These are phyloP conservation scores for Melanogaster broomeanus DNA, from an alignment of 768 basidiomycete genomes.

Conservation along the genomic window DNA sequence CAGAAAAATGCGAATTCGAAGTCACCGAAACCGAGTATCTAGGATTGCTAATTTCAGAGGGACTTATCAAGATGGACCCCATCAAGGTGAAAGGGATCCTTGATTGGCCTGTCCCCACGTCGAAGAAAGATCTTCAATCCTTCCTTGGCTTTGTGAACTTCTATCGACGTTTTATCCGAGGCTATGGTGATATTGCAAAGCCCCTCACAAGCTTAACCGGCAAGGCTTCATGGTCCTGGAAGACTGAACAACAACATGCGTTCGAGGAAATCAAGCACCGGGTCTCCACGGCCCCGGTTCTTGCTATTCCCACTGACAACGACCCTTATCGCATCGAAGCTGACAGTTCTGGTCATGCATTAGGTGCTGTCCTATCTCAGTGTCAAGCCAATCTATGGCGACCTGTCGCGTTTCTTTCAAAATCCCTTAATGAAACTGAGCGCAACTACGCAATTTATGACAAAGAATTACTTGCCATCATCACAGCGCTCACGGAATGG, in stretches of 20 bases:
- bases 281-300: constrained; percentile 27
- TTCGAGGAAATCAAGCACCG: constrained; percentile 32
- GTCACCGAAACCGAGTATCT: constrained; percentile 28
- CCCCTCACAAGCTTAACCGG: constrained; percentile 30
- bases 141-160: constrained; percentile 46
- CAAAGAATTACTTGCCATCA: constrained; percentile 24
- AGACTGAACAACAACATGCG: constrained; percentile 11
- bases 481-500: not conserved
- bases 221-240: constrained; percentile 33
- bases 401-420: constrained; percentile 42
- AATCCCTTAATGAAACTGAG: constrained; percentile 34
- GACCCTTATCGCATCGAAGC: constrained; percentile 25
- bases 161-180: constrained; percentile 34
- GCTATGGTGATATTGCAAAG: constrained; percentile 31
- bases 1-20: constrained; percentile 26
- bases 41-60: constrained; percentile 29
- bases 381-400: constrained; percentile 22
- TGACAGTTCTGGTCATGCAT: constrained; percentile 33
- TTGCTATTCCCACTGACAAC: constrained; percentile 12
- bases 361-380: constrained; percentile 33
- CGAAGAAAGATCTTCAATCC: constrained; percentile 34
- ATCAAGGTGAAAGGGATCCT: constrained; percentile 37
- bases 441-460: constrained; percentile 47
- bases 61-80: constrained; percentile 38
- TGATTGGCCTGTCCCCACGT: constrained; percentile 40